phyloP scores from a whole-genome alignment of 1,139 yeast genomes.

The Diutina ranongensis region DNA sequence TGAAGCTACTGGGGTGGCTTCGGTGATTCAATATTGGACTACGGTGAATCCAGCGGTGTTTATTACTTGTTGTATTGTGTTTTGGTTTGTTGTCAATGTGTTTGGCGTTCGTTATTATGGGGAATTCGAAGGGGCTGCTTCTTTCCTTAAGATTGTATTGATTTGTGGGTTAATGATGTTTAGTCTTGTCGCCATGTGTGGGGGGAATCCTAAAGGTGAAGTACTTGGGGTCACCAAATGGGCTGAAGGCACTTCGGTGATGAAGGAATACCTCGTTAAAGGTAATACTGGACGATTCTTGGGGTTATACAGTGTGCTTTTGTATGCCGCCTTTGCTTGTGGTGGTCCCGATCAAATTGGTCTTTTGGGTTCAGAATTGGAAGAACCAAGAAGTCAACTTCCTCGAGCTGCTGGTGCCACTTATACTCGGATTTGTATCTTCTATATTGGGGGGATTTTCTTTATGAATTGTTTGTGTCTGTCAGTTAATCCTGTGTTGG shows the following conservation, averaged over 20 bases:
- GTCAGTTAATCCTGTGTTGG: constrained; percentile 20
- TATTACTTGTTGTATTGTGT: constrained; percentile 21
- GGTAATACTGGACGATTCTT: constrained; percentile 27
- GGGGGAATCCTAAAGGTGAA: constrained; percentile 24
- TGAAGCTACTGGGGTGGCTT: constrained; percentile 26
- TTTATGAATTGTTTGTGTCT: constrained; percentile 26
- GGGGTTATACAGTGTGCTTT: constrained; percentile 24
- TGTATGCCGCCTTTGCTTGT: constrained; percentile 30
- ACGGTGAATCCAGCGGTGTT: constrained; percentile 26
- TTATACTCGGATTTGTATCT: constrained; percentile 22
- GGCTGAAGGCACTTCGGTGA: constrained; percentile 22
- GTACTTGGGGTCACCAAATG: constrained; percentile 29
- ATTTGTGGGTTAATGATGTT: constrained; percentile 30
- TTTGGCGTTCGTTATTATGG: constrained; percentile 30
- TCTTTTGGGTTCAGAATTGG: constrained; percentile 23
- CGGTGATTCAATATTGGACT: constrained; percentile 28
- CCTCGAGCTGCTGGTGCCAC: constrained; percentile 25
- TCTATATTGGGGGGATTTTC: constrained; percentile 28
- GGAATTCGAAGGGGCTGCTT: constrained; percentile 26
- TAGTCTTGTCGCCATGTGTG: constrained; percentile 28
- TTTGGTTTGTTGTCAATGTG: constrained; percentile 20
- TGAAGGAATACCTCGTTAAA: constrained; percentile 19
- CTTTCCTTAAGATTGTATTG: constrained; percentile 27
- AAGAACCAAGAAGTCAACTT: constrained; percentile 22
- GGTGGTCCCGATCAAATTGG: constrained; percentile 32